Conservation (phyloP, 768 basidiomycete species). For the Mycena rebaudengoi region DNA sequence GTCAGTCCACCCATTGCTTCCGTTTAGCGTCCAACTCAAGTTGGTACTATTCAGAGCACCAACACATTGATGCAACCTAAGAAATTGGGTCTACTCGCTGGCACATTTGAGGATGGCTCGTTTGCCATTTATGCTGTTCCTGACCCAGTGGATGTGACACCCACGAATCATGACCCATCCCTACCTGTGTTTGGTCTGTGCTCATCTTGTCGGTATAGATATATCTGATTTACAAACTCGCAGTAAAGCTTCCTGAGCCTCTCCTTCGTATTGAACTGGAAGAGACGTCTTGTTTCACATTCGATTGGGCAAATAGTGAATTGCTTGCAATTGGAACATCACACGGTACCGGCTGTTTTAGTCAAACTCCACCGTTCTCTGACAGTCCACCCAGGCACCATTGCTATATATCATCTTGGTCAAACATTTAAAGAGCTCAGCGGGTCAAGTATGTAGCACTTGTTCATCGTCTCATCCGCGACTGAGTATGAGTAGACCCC, state of each 20-base stretch:
- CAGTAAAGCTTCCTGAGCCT: constrained; percentile 71
- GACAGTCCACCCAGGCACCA: constrained; percentile 47
- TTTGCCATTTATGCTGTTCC: constrained; percentile 83
- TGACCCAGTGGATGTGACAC: constrained; percentile 65
- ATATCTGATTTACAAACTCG: background rate
- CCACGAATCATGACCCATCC: constrained; percentile 34
- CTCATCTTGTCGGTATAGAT: background rate
- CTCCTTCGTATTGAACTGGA: constrained; percentile 77
- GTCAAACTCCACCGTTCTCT: constrained; percentile 1
- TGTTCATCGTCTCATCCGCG: background rate
- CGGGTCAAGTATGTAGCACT: constrained; percentile 38
- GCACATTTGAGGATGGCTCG: constrained; percentile 88
- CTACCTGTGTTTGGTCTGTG: constrained; percentile 62
- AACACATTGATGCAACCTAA: constrained; percentile 36
- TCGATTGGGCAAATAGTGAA: constrained; percentile 93
- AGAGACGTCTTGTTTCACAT: constrained; percentile 77
- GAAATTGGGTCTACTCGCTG: constrained; percentile 87
- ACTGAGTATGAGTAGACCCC: constrained; percentile 27
- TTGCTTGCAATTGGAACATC: constrained; percentile 84
- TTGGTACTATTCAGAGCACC: constrained; percentile 6
- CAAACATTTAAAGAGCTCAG: constrained; percentile 46
- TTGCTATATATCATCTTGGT: constrained; percentile 66
- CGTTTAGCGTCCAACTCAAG: background rate
- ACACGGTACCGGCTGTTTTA: constrained; percentile 72
- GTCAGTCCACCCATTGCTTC: constrained; percentile 32